Evolutionary conservation across 2,329 filamentous ascomycete species (phyloP), one percentile per base, ranked within the genome.

Genomic region (Claviceps capensis): DNA sequence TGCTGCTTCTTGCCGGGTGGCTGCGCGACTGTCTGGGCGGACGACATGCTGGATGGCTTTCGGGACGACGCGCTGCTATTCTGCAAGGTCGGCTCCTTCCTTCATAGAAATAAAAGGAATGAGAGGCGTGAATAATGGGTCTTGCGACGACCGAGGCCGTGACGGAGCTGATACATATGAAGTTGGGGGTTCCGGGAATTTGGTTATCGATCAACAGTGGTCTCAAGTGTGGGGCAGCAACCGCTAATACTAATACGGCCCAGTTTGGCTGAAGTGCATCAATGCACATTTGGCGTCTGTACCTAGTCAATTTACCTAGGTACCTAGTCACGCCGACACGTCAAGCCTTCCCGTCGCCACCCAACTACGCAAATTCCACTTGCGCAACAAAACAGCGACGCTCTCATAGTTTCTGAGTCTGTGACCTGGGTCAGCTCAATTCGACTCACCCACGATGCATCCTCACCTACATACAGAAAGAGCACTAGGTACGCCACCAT

Each of bases 381-480:
- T 17, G 37, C 37, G 38, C 22, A 34, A 19, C 16, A 14, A 42
- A 30, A 30, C 37, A 16, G 22, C 3, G 41, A 48, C 41, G 47
- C 14, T 34, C 16, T 34, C 7, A 19, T 42, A 41, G 30, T 14
- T 30, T 8, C 9, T 13, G 5, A n/a, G 16, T 11, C 23, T 7
- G 16, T 16, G 6, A 47, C 26, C 44, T 19, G 4, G 17, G 26
- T n/a, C 44, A 47, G 26, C 44, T 9, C n/a, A 14, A 22, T 16
- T 11, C 4, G 4, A 36, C 11, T 22, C 3, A 4, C n/a, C 1
- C 53, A 66, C 79, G 61, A 98, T 98, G 93, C 93, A 98, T 87
- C 94, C 93, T 51, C 91, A 96, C 72, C 74, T 98, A 2, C 90
- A 97, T 66, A 95, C 88, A 30, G 88, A 93, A 67, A 85, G 95